Evolutionary conservation across 495 filamentous ascomycete species (phyloP).

Genomic region (Penicillium pulvis): DNA sequence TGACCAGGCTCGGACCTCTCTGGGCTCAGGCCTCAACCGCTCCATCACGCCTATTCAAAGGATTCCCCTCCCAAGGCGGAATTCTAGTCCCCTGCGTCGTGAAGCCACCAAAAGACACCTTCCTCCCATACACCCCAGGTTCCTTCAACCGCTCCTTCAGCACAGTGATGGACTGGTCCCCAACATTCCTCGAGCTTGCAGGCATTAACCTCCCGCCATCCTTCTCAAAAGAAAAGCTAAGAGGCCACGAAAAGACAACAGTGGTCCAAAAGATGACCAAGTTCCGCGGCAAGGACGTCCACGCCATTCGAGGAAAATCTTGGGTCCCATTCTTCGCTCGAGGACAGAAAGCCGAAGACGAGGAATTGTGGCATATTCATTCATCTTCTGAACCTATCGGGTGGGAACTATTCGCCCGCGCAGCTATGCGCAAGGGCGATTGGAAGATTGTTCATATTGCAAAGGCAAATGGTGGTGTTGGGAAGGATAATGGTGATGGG

Average conservation of each 20-base stretch:
- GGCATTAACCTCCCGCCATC: constrained; percentile 4
- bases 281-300: constrained; percentile 14
- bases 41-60: constrained; percentile 52
- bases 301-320: constrained; percentile 21
- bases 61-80: constrained; percentile 55
- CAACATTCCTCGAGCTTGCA: constrained; percentile 20
- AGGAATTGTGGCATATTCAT: constrained; percentile 21
- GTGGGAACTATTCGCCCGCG: constrained; percentile 43
- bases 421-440: constrained; percentile 39
- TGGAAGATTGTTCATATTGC: constrained; percentile 37
- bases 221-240: neutral
- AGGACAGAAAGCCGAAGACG: constrained; percentile 12
- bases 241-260: neutral
- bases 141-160: constrained; percentile 20
- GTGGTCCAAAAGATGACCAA: constrained; percentile 10
- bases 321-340: constrained; percentile 14
- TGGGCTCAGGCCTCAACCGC: constrained; percentile 60
- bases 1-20: constrained; percentile 34
- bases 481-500: constrained; percentile 14
- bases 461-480: constrained; percentile 11
- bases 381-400: constrained; percentile 22
- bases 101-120: constrained; percentile 14
- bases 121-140: constrained; percentile 4
- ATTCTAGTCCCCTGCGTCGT: constrained; percentile 52
- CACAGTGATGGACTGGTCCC: constrained; percentile 22